Evolutionary conservation across 2,329 filamentous ascomycete genomes (phyloP).

Genomic region (Colletotrichum tanaceti): DNA sequence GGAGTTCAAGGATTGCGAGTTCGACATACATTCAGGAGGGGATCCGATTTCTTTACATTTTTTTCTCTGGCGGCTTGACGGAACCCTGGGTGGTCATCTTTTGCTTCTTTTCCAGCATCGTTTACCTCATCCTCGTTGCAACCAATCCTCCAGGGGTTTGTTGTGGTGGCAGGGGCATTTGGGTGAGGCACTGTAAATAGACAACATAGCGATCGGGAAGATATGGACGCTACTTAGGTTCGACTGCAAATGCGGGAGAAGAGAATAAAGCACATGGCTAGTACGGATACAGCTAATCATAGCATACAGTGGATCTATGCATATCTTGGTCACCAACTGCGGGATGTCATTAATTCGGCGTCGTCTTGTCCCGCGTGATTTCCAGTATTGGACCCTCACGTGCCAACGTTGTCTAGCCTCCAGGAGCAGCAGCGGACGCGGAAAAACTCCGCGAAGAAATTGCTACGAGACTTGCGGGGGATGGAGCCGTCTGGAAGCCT

Average conservation of each 20-base stretch:
- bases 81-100: conserved; percentile 5
- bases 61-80: conserved; percentile 4
- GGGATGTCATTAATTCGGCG: conserved; percentile 14
- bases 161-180: conserved; percentile 24
- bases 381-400: conserved; percentile 5
- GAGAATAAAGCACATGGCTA: conserved; percentile 11
- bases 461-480: conserved; percentile 15
- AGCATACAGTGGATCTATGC: conserved; percentile 22
- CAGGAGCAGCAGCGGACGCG: not conserved
- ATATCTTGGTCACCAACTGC: conserved; percentile 1
- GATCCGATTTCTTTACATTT: too few species aligned
- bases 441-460: not conserved
- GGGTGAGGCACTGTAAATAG: conserved; percentile 36
- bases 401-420: not conserved
- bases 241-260: conserved; percentile 17
- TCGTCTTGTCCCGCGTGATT: conserved; percentile 6
- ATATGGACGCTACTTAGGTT: conserved; percentile 34
- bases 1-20: conserved; percentile 37
- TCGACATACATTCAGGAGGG: conserved; percentile 32
- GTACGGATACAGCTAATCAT: conserved; percentile 4
- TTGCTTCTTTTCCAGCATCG: conserved; percentile 2
- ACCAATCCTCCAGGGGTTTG: conserved; percentile 9
- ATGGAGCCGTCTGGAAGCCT: conserved; percentile 3
- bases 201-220: conserved; percentile 36
- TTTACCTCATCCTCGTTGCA: conserved; percentile 24